Percentiles rank a stretch among this genome's conserved stretches.
Evolutionary conservation across 1,139 yeast species (phyloP).

Genomic region (Pneumocystis carinii): DNA sequence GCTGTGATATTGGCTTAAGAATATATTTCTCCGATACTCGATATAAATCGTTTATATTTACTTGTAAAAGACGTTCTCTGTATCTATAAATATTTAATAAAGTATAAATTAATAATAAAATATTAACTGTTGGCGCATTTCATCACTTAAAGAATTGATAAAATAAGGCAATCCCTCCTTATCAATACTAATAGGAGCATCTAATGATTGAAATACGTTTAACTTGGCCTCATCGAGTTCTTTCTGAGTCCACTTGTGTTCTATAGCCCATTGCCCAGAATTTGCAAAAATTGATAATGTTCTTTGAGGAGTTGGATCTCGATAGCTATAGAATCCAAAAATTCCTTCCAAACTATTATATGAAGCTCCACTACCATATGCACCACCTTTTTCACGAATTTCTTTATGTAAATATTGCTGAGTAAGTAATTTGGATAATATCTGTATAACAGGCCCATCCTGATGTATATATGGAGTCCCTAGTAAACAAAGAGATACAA

Average conservation of each 20-base stretch:
- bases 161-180: constrained; percentile 60
- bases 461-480: constrained; percentile 55
- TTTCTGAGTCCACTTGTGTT: constrained; percentile 36
- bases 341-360: constrained; percentile 73
- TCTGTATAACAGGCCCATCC: constrained; percentile 78
- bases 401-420: constrained; percentile 78
- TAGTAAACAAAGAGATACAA: constrained; percentile 51
- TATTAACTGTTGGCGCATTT: constrained; percentile 48
- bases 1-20: constrained; percentile 17
- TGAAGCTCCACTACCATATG: constrained; percentile 89
- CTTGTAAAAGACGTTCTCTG: constrained; percentile 56
- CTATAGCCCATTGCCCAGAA: constrained; percentile 43
- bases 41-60: constrained; percentile 44
- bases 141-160: constrained; percentile 58
- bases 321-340: constrained; percentile 70
- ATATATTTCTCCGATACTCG: constrained; percentile 52
- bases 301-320: constrained; percentile 77
- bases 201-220: constrained; percentile 77
- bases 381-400: constrained; percentile 91
- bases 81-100: constrained; percentile 4
- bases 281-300: constrained; percentile 48
- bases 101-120: constrained; percentile 21
- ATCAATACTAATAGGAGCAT: constrained; percentile 74
- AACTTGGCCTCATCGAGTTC: constrained; percentile 83
- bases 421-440: constrained; percentile 64